These are phyloP conservation scores for Lentinula boryana DNA, from an alignment of 768 basidiomycete species.

Conservation along the genomic window DNA sequence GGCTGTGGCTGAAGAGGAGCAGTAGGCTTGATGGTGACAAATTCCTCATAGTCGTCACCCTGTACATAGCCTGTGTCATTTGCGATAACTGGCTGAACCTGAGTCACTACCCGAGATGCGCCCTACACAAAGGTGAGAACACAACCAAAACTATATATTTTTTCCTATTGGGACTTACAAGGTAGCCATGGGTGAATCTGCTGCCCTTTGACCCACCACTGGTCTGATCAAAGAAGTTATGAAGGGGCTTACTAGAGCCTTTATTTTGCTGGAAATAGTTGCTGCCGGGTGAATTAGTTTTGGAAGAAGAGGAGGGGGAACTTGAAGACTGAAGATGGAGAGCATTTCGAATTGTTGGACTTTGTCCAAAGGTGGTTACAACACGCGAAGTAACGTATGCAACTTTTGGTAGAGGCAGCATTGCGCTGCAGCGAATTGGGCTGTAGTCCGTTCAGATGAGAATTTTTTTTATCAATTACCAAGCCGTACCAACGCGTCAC, in stretches of 20 bases:
- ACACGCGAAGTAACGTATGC: constrained; percentile 74
- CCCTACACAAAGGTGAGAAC: constrained; percentile 32
- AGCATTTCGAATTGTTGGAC: constrained; percentile 69
- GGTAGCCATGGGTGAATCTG: constrained; percentile 64
- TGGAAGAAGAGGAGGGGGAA: constrained; percentile 30
- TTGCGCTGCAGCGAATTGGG: constrained; percentile 20
- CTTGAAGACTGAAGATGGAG: constrained; percentile 55
- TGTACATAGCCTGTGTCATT: constrained; percentile 42
- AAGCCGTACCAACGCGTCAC: background rate
- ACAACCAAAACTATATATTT: background rate
- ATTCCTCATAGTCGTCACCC: constrained; percentile 57
- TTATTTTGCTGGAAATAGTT: constrained; percentile 5
- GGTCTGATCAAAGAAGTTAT: constrained; percentile 29
- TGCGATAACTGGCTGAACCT: constrained; percentile 57
- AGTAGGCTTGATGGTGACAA: constrained; percentile 15
- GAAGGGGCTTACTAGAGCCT: constrained; percentile 24
- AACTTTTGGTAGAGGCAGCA: constrained; percentile 68
- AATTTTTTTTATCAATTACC: background rate
- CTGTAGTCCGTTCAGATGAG: background rate
- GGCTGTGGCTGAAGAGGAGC: constrained; percentile 20
- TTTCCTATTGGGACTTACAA: constrained; percentile 32
- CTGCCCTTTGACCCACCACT: constrained; percentile 73
- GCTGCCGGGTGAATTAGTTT: constrained; percentile 1
- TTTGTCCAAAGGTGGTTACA: constrained; percentile 67
- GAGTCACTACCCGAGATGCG: constrained; percentile 65